A percentile compares a stretch with the other conserved stretches of the same genome.
Evolutionary conservation across 208 protist species (phyloP).

Genomic region (Trypanosoma theileri): DNA sequence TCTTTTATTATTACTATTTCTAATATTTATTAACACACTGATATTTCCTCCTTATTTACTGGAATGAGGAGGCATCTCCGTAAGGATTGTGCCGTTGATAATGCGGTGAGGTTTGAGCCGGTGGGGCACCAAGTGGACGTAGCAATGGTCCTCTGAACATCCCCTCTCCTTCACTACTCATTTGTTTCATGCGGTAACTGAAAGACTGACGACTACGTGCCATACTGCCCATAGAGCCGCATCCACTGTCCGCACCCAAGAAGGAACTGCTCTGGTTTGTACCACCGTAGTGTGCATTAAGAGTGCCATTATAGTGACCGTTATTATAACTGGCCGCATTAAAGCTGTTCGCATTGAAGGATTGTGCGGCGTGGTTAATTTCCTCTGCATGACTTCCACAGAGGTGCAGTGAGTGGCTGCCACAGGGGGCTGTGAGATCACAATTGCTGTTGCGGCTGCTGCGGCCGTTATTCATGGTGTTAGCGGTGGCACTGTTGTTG

Average conservation of each 20-base stretch:
- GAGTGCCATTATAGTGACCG: neutral
- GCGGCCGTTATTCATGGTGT: conserved; percentile 4
- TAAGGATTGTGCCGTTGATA: conserved; percentile 64
- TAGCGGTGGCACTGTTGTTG: neutral
- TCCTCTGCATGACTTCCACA: neutral
- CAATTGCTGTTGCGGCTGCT: neutral
- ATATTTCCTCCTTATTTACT: neutral
- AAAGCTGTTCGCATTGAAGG: conserved; percentile 22
- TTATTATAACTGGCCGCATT: conserved; percentile 1
- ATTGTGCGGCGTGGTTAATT: neutral
- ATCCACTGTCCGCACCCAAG: conserved; percentile 12
- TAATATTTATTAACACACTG: neutral
- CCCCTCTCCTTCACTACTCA: neutral
- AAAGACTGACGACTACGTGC: conserved; percentile 16
- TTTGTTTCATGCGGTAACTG: conserved; percentile 7
- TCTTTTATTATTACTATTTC: neutral
- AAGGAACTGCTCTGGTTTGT: neutral
- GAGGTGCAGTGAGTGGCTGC: neutral
- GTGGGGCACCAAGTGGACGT: conserved; percentile 11
- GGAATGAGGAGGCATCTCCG: conserved; percentile 49
- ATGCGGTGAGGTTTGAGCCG: neutral
- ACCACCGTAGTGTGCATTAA: conserved; percentile 11
- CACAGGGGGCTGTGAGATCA: neutral
- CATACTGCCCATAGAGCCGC: neutral
- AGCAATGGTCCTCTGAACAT: conserved; percentile 13